Base-by-base conservation (phyloP, 1,139 yeast genomes). In the Geotrichum cucujoidarum region DNA sequence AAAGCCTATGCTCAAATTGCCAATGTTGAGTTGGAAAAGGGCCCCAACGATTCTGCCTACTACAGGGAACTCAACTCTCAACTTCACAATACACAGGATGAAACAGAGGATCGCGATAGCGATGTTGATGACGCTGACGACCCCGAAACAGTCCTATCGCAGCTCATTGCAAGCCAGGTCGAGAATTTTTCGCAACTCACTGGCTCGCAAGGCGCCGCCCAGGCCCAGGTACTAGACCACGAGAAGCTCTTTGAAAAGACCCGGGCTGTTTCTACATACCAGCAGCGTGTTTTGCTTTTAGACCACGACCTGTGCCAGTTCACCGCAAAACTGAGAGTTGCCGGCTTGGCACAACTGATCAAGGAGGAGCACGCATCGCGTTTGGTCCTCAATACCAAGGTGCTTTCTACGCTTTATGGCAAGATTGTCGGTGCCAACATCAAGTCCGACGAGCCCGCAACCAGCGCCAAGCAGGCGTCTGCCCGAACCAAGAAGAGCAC, bases 301-400 rank as follows among this genome's bases (percentile, higher is more conserved):
- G 54, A 51, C 39, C 45, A 47, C 30, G 54, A 51, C 32, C 36
- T 52, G 11, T 50, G 55, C 31, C 52, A 47, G 22, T 47, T 44
- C 24, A 54, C 63, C 2, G 55, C 61, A 22, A 59, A 55, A 43
- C 45, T 60, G 11, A 44, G 53, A 6, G 43, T 60, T 10, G 60
- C 63, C 2, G 50, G 53, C 6, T 48, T 53, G 2, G 58, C 57
- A 11, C 58, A 55, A 6, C 41, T 60, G 11, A 43, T 59, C 14
- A 50, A 49, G 11, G 24, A 43, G 2, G 49, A 46, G 16, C 56
- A 47, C 40, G 56, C 51, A 1, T 43, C 48, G 5, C 50, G 64
- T 20, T 46, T 60, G n/a, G 34, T 33, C 11, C 42, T 52, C 18
- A 60, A 60, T 45, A 35, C 44, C 21, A 47, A 41, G 74, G 37